Evolutionary conservation across 352 stramenopile species (phyloP).

Genomic region (Globisporangium splendens): DNA sequence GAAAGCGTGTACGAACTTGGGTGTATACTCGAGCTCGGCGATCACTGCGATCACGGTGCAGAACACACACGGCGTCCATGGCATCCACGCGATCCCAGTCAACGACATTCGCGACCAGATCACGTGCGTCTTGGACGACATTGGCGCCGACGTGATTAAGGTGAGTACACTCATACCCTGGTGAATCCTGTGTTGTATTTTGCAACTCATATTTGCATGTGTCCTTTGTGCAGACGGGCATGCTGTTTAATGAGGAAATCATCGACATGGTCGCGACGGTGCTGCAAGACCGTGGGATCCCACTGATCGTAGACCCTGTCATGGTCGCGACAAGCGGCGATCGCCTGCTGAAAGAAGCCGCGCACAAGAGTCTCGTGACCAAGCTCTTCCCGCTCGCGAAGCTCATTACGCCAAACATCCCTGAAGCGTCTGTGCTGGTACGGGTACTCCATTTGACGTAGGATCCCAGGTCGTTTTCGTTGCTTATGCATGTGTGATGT

Average conservation of each 20-base stretch:
- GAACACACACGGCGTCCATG: constrained; percentile 53
- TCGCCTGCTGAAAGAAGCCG: constrained; percentile 76
- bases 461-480: not conserved
- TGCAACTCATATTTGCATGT: not conserved
- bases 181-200: not conserved
- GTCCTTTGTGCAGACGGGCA: constrained; percentile 62
- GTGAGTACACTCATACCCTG: constrained; percentile 12
- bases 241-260: constrained; percentile 86
- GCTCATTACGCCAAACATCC: constrained; percentile 93
- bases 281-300: constrained; percentile 39
- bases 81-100: constrained; percentile 45
- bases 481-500: not conserved
- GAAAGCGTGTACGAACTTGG: constrained; percentile 87
- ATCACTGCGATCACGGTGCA: constrained; percentile 93
- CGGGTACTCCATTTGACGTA: constrained; percentile 4
- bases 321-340: constrained; percentile 91
- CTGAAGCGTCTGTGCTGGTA: constrained; percentile 89
- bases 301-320: constrained; percentile 91
- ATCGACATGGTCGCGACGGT: constrained; percentile 64
- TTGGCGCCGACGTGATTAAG: constrained; percentile 88
- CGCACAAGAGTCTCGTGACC: constrained; percentile 63
- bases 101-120: constrained; percentile 81
- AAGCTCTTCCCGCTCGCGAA: constrained; percentile 85
- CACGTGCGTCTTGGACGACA: constrained; percentile 83
- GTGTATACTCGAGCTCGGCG: constrained; percentile 76